Evolutionary conservation across 495 filamentous ascomycete species (phyloP), one percentile per base, ranked within the genome.

Genomic region (Trichoderma parareesei): DNA sequence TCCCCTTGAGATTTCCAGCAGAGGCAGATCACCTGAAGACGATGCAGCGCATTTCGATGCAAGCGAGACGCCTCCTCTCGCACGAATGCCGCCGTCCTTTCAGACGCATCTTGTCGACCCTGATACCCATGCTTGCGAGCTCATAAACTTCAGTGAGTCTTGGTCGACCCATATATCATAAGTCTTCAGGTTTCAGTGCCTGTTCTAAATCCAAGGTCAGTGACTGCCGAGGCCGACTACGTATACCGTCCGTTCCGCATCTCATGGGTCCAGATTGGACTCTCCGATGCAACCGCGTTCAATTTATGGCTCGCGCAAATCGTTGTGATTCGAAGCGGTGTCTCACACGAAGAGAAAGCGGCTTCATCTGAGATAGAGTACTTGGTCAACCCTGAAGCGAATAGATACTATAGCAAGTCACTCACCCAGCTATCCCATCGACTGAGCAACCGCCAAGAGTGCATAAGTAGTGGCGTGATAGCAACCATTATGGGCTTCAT

Each of bases 401-500:
- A 33, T 57, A 57, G 9, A 14, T 57, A 57, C 27, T 57, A 57
- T 14, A 11, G 53, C 27, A 57, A 57, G 9, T 57, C 53, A 0
- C 8, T 57, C 4, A 3, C 9, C 1, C 53, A 37, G 20, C 53
- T 57, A 7, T 6, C 53, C 11, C 27, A 9, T 35, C 20, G 53
- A 16, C 53, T 57, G 14, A 37, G 27, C 53, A 13, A 37, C 6
- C 20, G 53, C 20, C 3, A 57, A 35, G 53, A 57, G 5, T 57
- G 53, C 9, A 6, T 57, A 37, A 57, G 53, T 10, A n/a, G 18
- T 5, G 27, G 53, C 53, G 53, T 57, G 35, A 37, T 57, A 57
- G 53, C 53, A 14, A 57, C 27, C 8, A 57, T 57, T n/a, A 57
- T 57, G 53, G 53, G 53, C 13, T 57, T 57, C 6, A 57, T 57